These are phyloP conservation scores for Metschnikowia proteae DNA, from an alignment of 805 yeast species.

Conservation along the genomic window DNA sequence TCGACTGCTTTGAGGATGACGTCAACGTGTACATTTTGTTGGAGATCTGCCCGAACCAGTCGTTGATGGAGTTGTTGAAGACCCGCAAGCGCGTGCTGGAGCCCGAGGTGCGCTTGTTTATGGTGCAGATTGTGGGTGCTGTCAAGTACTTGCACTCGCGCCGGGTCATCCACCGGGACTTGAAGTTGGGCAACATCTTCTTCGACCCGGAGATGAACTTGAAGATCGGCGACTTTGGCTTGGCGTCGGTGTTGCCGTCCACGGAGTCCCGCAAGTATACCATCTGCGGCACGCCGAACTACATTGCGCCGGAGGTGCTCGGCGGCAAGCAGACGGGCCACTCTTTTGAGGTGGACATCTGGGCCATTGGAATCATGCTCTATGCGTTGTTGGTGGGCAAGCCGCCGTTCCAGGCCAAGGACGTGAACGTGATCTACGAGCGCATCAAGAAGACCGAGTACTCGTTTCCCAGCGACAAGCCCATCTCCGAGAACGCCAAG, in stretches of 20 bases:
- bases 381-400: conserved; percentile 89
- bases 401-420: conserved; percentile 97
- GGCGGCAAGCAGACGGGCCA: conserved; percentile 87
- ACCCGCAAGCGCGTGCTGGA: conserved; percentile 81
- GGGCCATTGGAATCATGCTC: conserved; percentile 98
- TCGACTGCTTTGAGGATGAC: conserved; percentile 97
- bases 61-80: conserved; percentile 87
- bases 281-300: conserved; percentile 98
- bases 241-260: conserved; percentile 87
- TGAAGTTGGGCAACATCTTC: conserved; percentile 93
- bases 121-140: conserved; percentile 93
- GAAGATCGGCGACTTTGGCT: conserved; percentile 96
- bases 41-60: conserved; percentile 93
- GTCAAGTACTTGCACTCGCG: conserved; percentile 87
- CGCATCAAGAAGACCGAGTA: conserved; percentile 82
- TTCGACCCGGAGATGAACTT: conserved; percentile 91
- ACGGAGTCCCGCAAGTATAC: conserved; percentile 76
- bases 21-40: conserved; percentile 87
- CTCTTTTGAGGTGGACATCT: conserved; percentile 89
- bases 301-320: conserved; percentile 96
- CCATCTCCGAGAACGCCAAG: conserved; percentile 70
- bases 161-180: conserved; percentile 91
- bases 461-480: conserved; percentile 67
- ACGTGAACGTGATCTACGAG: conserved; percentile 87
- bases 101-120: conserved; percentile 85